Percentiles rank a stretch among this genome's conserved stretches.
phyloP scores from a whole-genome alignment of 2,329 filamentous ascomycete genomes.

The Colletotrichum lini region DNA sequence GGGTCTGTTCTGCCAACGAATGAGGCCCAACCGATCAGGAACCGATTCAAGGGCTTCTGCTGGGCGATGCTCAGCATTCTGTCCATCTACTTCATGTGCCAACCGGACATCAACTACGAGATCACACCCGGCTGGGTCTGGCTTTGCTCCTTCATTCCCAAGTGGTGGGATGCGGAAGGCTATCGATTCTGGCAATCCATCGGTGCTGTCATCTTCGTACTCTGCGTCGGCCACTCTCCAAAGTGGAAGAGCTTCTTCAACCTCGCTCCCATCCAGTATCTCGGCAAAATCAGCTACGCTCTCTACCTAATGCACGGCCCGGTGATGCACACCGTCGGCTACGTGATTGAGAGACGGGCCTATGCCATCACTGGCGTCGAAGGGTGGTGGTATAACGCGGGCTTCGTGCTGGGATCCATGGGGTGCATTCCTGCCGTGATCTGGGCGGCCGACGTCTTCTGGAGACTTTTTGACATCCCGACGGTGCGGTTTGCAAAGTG shows the following conservation, averaged over 20 bases:
- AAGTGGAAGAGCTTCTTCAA: constrained; percentile 67
- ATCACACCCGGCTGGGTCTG: constrained; percentile 66
- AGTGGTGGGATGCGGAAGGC: constrained; percentile 62
- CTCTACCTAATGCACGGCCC: constrained; percentile 74
- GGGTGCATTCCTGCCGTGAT: constrained; percentile 67
- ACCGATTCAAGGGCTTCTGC: constrained; percentile 22
- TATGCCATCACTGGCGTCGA: constrained; percentile 64
- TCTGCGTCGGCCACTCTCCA: constrained; percentile 62
- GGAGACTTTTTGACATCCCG: constrained; percentile 68
- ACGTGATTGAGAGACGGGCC: constrained; percentile 64
- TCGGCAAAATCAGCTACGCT: constrained; percentile 73
- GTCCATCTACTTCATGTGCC: constrained; percentile 67
- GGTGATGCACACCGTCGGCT: constrained; percentile 67
- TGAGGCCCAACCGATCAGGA: constrained; percentile 42
- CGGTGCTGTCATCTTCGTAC: constrained; percentile 67
- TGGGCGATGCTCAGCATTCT: constrained; percentile 62
- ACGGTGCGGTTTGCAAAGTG: constrained; percentile 70
- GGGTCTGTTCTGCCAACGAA: constrained; percentile 44
- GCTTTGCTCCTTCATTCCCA: constrained; percentile 63
- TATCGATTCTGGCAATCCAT: constrained; percentile 71
- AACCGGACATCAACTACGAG: constrained; percentile 58
- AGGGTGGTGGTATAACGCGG: constrained; percentile 59
- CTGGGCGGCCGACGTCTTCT: constrained; percentile 70
- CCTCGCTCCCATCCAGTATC: constrained; percentile 65
- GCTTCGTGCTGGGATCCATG: constrained; percentile 62